Conservation (phyloP, 169 alveolate genomes). For the Pseudocohnilembus persalinus region DNA sequence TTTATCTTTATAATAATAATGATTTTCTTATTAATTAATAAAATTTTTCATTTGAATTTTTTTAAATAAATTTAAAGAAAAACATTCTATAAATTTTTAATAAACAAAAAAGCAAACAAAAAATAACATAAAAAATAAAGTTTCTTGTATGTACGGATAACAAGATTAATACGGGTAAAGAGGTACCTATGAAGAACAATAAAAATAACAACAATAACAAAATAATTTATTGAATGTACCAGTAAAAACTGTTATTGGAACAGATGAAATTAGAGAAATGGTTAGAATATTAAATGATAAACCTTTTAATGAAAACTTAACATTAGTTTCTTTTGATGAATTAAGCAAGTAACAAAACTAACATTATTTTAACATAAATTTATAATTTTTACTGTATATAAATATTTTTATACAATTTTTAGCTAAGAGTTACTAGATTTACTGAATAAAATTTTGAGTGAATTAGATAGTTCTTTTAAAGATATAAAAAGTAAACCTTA, state of each 20-base stretch:
- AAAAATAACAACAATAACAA: background rate
- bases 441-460: slow-evolving; percentile 5
- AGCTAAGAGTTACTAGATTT: slow-evolving; percentile 16
- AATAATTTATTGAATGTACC: background rate
- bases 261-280: slow-evolving; percentile 7
- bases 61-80: no score
- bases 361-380: background rate
- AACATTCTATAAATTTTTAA: no score
- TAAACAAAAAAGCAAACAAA: no score
- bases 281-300: slow-evolving; percentile 16
- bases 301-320: slow-evolving; percentile 11
- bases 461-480: slow-evolving; percentile 11
- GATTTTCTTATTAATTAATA: no score
- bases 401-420: background rate
- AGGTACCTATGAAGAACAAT: background rate
- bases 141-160: background rate
- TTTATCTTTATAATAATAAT: no score
- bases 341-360: slow-evolving; percentile 1
- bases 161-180: background rate
- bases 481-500: background rate
- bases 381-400: no score
- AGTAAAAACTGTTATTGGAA: slow-evolving; percentile 12
- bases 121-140: no score
- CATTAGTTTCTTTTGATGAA: slow-evolving; percentile 22
- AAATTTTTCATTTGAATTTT: no score